Conservation (phyloP, 2,329 filamentous ascomycete genomes). For the Xylariaceae sp. region DNA sequence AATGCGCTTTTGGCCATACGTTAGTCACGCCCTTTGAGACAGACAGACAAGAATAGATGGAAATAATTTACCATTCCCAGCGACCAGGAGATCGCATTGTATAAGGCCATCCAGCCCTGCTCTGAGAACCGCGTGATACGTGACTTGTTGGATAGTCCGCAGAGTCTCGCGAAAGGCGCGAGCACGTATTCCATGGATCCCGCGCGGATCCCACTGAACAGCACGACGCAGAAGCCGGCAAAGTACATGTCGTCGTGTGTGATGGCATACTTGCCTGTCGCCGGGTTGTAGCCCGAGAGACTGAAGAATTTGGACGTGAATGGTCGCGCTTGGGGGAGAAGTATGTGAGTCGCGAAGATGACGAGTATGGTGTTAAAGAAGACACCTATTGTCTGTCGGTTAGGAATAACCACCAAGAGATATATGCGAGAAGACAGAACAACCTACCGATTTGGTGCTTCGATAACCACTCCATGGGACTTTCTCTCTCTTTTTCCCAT, state of each 20-base stretch:
- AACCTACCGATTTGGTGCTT: constrained; percentile 18
- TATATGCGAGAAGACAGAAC: not conserved
- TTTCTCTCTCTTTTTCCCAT: not conserved
- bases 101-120: constrained; percentile 83
- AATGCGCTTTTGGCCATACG: constrained; percentile 56
- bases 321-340: constrained; percentile 68
- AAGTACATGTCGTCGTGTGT: constrained; percentile 74
- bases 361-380: constrained; percentile 76
- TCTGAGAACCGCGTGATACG: constrained; percentile 77
- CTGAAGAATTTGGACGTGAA: constrained; percentile 79
- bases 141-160: constrained; percentile 70
- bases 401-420: constrained; percentile 1
- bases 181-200: constrained; percentile 83
- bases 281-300: constrained; percentile 72
- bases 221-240: constrained; percentile 68
- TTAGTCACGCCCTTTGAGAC: too few relatives aligned
- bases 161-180: constrained; percentile 63
- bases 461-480: constrained; percentile 15
- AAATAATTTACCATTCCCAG: constrained; percentile 62
- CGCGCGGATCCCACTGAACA: constrained; percentile 80
- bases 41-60: not conserved
- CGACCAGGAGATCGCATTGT: constrained; percentile 74
- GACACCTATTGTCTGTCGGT: constrained; percentile 51
- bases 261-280: constrained; percentile 63
- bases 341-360: constrained; percentile 70